Evolutionary conservation across 768 basidiomycete species (phyloP).

Genomic region (Gymnopilus junonius): DNA sequence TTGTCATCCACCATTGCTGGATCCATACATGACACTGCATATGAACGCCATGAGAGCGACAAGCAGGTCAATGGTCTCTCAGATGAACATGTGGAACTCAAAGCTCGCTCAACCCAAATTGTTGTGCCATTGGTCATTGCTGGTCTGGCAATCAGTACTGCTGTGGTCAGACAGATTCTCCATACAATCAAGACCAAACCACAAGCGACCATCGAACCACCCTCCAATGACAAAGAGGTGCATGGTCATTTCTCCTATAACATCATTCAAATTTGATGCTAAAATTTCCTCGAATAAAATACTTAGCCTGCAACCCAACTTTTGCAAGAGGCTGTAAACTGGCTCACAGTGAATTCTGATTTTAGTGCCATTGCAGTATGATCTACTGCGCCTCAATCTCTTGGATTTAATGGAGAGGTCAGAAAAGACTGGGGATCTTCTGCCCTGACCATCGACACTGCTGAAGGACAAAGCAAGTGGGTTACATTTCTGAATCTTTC

Average conservation of each 20-base stretch:
- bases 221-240: not conserved
- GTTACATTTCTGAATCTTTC: not conserved
- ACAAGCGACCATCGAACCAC: not conserved
- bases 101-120: not conserved
- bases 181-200: not conserved
- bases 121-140: not conserved
- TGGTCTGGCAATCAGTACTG: not conserved
- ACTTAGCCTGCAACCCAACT: not conserved
- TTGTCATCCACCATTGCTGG: not conserved
- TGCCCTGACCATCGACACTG: not conserved
- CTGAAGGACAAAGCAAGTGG: not conserved
- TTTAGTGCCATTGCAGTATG: not conserved
- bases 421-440: slow-evolving; percentile 5
- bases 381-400: not conserved
- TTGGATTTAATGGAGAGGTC: not conserved
- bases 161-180: not conserved
- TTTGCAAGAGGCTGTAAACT: not conserved
- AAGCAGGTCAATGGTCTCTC: not conserved
- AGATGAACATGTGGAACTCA: not conserved
- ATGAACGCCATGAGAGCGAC: not conserved
- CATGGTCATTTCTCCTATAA: not conserved
- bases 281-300: not conserved
- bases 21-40: not conserved
- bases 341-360: not conserved
- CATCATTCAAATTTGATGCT: not conserved